Evolutionary conservation across 768 basidiomycete species (phyloP).

Genomic region (Trametes villosa): DNA sequence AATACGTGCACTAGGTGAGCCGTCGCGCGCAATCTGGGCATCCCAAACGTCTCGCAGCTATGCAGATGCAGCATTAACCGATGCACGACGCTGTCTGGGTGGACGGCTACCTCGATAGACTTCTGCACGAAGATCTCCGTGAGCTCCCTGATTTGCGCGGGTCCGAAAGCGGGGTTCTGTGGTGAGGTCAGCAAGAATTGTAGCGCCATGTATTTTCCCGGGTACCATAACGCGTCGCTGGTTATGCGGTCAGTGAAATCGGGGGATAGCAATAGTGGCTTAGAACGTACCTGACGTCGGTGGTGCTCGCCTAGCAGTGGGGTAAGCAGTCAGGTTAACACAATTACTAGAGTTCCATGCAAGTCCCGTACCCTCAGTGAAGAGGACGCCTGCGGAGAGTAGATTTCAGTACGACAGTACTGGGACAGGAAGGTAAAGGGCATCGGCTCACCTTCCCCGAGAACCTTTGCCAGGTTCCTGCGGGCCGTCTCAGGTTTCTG

Average conservation of each 20-base stretch:
- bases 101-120: constrained; percentile 47
- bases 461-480: constrained; percentile 43
- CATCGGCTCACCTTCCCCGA: constrained; percentile 50
- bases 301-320: constrained; percentile 36
- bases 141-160: constrained; percentile 58
- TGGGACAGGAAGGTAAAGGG: no score
- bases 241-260: not conserved
- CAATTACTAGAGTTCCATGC: no score
- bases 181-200: not conserved
- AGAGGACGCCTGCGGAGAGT: constrained; percentile 30
- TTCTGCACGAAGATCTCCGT: constrained; percentile 62
- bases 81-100: not conserved
- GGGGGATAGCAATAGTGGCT: not conserved
- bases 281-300: constrained; percentile 39
- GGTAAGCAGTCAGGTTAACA: no score
- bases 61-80: not conserved
- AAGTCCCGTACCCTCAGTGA: constrained; percentile 45
- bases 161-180: constrained; percentile 71
- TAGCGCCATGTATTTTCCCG: not conserved
- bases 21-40: constrained; percentile 35
- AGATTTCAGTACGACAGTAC: no score
- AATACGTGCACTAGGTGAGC: constrained; percentile 26
- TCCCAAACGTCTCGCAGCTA: constrained; percentile 32
- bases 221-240: constrained; percentile 36
- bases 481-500: constrained; percentile 55